Base-by-base conservation (phyloP, 2,329 filamentous ascomycete genomes). In the Fusarium floridanum region DNA sequence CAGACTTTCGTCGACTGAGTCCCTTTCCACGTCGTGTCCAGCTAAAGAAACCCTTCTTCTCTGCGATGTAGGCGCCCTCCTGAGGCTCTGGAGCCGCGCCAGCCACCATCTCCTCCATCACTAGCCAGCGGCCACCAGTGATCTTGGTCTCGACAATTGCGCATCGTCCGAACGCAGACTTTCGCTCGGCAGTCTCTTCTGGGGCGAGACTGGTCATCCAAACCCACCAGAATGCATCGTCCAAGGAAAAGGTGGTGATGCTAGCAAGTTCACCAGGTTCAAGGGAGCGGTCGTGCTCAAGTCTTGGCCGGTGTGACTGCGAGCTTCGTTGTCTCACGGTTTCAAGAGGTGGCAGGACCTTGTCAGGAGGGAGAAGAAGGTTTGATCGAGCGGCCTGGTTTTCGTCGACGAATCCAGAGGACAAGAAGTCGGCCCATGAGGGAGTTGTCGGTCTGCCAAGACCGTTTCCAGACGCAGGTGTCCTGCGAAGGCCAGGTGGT, bases 141-240 rank as follows among this genome's bases (percentile, higher is more conserved):
- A 98, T 97, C 16, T 90, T 87, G 0, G 97, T 98, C 82, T 99
- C 97, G 55, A 98, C 90, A 43, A 99, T 88, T 22, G 97, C 95
- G 80, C 97, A 99, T 73, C 97, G 90, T 41, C 97, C 97, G 81
- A 99, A 99, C 1, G 95, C 95, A 7, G 95, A 93, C 82, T 99
- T 99, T 70, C 97, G 91, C 56, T 92, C 89, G 0, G 91, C 84
- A 0, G 95, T 94, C 84, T 99, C 97, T 79, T 99, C 97, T 1
- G 92, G 93, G 2, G 96, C 95, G 79, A 99, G 86, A 87, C 96
- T 98, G 77, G 91, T 97, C 88, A 99, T 98, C 97, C 97, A 99
- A 5, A 98, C 97, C 96, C 97, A 98, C 97, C 97, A 99, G 83
- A 99, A 99, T 1, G 95, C 93, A 81, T 98, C 96, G 78, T 99